Evolutionary conservation across 192 early-diverging fungal genomes (phyloP).

Genomic region (Spizellomyces punctatus): DNA sequence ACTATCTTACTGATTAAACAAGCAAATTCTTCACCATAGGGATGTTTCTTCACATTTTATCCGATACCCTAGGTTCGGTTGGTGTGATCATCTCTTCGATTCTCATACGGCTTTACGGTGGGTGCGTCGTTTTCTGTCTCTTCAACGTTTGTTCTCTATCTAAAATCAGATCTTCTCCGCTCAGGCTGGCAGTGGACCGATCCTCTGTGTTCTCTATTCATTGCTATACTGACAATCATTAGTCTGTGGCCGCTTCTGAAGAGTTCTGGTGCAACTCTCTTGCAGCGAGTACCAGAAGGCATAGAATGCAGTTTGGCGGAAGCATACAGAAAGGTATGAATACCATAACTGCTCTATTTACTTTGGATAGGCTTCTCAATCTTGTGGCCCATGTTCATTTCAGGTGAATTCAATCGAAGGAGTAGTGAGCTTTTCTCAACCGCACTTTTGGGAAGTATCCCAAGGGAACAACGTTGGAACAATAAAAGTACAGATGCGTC

Average conservation of each 20-base stretch:
- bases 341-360: not conserved
- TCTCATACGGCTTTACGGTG: constrained; percentile 81
- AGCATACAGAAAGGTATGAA: constrained; percentile 33
- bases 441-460: constrained; percentile 55
- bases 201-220: constrained; percentile 91
- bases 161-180: not conserved
- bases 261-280: constrained; percentile 55
- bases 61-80: constrained; percentile 92
- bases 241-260: constrained; percentile 84
- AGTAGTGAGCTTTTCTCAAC: constrained; percentile 42
- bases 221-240: constrained; percentile 83
- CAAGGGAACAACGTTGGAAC: constrained; percentile 44
- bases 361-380: not conserved
- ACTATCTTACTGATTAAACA: not conserved
- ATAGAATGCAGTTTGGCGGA: constrained; percentile 23
- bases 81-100: constrained; percentile 95
- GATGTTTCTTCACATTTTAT: constrained; percentile 92
- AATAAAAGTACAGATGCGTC: constrained; percentile 43
- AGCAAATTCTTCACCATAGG: constrained; percentile 34
- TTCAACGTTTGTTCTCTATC: not conserved
- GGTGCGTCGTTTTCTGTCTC: not conserved
- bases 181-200: constrained; percentile 91
- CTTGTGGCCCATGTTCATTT: not conserved
- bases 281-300: constrained; percentile 42
- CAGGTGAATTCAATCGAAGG: constrained; percentile 38